phyloP scores from a whole-genome alignment of 345 rosid species.

The Euphorbia pulcherrima region DNA sequence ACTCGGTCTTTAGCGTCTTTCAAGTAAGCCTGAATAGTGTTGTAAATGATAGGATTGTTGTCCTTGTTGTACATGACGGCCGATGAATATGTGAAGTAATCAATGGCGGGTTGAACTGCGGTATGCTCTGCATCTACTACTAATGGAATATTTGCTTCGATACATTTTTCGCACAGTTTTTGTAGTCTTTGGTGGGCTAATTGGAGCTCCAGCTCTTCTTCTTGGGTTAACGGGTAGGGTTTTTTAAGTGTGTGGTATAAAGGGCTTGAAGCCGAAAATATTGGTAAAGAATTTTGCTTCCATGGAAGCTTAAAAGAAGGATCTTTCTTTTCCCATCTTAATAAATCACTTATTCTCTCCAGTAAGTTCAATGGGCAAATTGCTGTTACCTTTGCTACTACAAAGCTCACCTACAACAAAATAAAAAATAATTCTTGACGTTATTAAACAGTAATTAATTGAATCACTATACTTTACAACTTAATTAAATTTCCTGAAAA shows the following conservation, averaged over 20 bases:
- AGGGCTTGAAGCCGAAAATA: conserved; percentile 67
- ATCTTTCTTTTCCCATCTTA: conserved; percentile 72
- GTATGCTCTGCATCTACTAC: conserved; percentile 81
- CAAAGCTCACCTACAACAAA: conserved; percentile 78
- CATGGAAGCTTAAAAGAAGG: conserved; percentile 62
- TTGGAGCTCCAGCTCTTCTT: conserved; percentile 62
- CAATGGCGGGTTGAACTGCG: conserved; percentile 73
- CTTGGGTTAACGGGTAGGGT: conserved; percentile 56
- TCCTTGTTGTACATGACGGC: conserved; percentile 48
- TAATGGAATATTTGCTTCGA: conserved; percentile 49
- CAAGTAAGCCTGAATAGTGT: conserved; percentile 75
- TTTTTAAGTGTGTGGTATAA: conserved; percentile 57
- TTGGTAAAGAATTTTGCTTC: conserved; percentile 57
- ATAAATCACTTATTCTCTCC: conserved; percentile 61
- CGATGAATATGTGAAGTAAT: conserved; percentile 64
- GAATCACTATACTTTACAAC: too few relatives aligned
- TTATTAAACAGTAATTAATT: too few relatives aligned
- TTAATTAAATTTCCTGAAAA: too few relatives aligned
- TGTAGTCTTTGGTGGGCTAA: conserved; percentile 47
- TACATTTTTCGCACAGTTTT: conserved; percentile 50
- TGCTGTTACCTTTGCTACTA: conserved; percentile 68
- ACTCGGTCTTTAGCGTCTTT: conserved; percentile 74
- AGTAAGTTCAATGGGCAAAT: conserved; percentile 62
- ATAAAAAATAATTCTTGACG: too few relatives aligned
- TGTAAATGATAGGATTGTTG: conserved; percentile 50